Conservation (phyloP, 805 yeast species). For the Citeromyces matritensis region DNA sequence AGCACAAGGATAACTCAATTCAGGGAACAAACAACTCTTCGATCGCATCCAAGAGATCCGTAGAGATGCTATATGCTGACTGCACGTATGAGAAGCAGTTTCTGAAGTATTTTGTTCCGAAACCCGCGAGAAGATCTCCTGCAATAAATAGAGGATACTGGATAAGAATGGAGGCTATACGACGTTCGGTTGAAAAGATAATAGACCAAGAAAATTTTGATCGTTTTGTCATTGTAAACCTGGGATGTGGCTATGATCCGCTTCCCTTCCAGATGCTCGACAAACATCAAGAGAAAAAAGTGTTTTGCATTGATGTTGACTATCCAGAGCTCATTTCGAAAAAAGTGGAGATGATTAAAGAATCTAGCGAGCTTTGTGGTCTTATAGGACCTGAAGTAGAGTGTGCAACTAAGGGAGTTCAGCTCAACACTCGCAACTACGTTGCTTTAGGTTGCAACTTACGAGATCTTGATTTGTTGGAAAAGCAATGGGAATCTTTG, state of each 20-base stretch:
- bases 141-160: conserved; percentile 76
- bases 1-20: conserved; percentile 49
- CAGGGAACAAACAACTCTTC: conserved; percentile 80
- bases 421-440: conserved; percentile 27
- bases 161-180: conserved; percentile 62
- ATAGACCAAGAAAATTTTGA: conserved; percentile 11
- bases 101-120: conserved; percentile 54
- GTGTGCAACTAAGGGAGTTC: conserved; percentile 7
- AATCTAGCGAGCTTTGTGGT: conserved; percentile 26
- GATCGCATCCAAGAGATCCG: conserved; percentile 71
- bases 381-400: conserved; percentile 23
- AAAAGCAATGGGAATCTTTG: conserved; percentile 12
- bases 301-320: conserved; percentile 56
- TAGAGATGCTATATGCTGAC: conserved; percentile 40
- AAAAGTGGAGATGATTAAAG: conserved; percentile 36
- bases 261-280: conserved; percentile 36
- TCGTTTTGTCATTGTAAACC: conserved; percentile 30
- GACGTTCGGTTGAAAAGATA: conserved; percentile 33
- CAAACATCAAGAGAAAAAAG: conserved; percentile 9
- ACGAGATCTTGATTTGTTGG: conserved; percentile 25
- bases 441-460: conserved; percentile 55
- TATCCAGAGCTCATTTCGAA: conserved; percentile 51
- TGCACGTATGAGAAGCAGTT: conserved; percentile 18
- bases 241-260: conserved; percentile 73
- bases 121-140: conserved; percentile 58